Evolutionary conservation across 768 basidiomycete species (phyloP).

Genomic region (Leccinellum luteum): DNA sequence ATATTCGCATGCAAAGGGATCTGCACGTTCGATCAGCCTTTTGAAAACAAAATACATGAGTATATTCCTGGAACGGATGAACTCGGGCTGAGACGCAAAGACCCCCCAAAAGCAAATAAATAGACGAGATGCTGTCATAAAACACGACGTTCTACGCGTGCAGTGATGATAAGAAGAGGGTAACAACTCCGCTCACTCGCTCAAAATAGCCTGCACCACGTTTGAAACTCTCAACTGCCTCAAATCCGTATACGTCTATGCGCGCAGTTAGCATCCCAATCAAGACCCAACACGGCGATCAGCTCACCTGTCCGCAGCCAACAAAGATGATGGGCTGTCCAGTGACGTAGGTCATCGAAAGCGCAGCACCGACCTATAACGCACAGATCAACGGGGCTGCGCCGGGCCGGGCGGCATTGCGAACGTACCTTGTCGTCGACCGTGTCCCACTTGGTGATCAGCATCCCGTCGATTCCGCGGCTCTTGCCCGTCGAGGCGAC

Average conservation of each 20-base stretch:
- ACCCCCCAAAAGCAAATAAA: neutral
- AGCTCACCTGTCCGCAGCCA: conserved; percentile 88
- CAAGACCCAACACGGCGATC: neutral
- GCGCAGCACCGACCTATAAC: conserved; percentile 92
- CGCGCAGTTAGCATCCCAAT: conserved; percentile 10
- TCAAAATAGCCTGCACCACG: conserved; percentile 90
- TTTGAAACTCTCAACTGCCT: conserved; percentile 87
- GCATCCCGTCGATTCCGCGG: conserved; percentile 96
- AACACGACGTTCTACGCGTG: neutral
- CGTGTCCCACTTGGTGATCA: conserved; percentile 99
- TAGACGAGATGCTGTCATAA: neutral
- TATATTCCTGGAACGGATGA: neutral
- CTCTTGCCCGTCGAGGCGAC: conserved; percentile 63
- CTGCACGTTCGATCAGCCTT: neutral
- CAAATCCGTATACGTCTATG: conserved; percentile 93
- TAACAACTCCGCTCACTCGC: conserved; percentile 30
- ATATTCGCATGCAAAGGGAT: neutral
- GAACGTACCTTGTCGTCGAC: conserved; percentile 86
- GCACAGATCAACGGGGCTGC: conserved; percentile 6
- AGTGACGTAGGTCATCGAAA: conserved; percentile 99
- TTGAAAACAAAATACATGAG: neutral
- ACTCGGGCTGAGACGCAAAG: too few relatives aligned
- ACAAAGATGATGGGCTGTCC: conserved; percentile 99
- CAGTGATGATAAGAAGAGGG: neutral
- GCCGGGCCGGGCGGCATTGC: neutral